Evolutionary conservation across 495 filamentous ascomycete species (phyloP).

Genomic region (Neurospora sp.): DNA sequence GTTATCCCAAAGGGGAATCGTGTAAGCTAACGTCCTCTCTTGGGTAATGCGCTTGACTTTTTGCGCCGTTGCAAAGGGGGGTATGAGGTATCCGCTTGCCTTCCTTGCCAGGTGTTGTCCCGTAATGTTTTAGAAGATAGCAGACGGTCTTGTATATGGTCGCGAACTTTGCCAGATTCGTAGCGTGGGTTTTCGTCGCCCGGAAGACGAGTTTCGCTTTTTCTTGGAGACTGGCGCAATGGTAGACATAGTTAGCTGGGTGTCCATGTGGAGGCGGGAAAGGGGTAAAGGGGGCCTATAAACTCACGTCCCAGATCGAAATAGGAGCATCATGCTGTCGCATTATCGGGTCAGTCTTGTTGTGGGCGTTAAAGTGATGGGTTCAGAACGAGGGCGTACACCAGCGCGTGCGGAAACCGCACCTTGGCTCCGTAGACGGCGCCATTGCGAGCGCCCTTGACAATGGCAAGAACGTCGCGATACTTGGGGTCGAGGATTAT

Average conservation of each 20-base stretch:
- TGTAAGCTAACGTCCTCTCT: not conserved
- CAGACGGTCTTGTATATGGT: slow-evolving; percentile 77
- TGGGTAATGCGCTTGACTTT: not conserved
- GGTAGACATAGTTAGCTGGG: not conserved
- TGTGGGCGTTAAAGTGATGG: slow-evolving; percentile 44
- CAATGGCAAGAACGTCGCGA: slow-evolving; percentile 66
- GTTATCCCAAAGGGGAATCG: not conserved
- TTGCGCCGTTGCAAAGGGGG: not conserved
- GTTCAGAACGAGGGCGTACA: slow-evolving; percentile 47
- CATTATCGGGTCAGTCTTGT: not conserved
- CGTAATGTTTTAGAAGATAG: slow-evolving; percentile 55
- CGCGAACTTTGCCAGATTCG: slow-evolving; percentile 84
- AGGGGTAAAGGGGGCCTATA: not conserved
- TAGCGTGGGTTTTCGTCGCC: slow-evolving; percentile 83
- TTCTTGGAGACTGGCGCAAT: slow-evolving; percentile 50
- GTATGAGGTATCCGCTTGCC: slow-evolving; percentile 15
- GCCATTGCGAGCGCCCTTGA: slow-evolving; percentile 93
- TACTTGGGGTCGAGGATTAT: slow-evolving; percentile 74
- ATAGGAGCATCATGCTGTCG: slow-evolving; percentile 81
- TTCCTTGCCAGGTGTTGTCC: slow-evolving; percentile 48
- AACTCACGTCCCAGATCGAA: slow-evolving; percentile 74
- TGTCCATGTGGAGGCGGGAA: not conserved
- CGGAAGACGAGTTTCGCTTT: slow-evolving; percentile 69
- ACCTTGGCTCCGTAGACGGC: slow-evolving; percentile 96
- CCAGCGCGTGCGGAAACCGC: slow-evolving; percentile 94